Conservation (phyloP, 1,284 basidiomycete species). For the Ceratobasidium sp. region DNA sequence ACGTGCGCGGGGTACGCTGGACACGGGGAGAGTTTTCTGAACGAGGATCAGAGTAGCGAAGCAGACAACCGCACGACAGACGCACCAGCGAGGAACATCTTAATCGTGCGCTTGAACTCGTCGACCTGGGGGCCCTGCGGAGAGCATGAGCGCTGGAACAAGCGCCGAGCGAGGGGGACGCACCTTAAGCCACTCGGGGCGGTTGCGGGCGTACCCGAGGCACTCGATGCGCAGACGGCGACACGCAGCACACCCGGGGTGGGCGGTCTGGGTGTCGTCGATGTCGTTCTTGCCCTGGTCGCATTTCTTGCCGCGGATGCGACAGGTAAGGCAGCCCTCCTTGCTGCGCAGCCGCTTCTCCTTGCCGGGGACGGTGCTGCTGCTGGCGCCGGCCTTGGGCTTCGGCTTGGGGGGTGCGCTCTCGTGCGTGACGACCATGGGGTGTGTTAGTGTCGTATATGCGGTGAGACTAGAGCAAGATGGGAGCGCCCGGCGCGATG, state of each 20-base stretch:
- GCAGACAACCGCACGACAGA: no score
- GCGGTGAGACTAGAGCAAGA: background rate
- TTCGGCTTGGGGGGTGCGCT: conserved; percentile 42
- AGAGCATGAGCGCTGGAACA: conserved; percentile 29
- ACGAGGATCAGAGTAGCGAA: background rate
- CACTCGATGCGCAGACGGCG: conserved; percentile 51
- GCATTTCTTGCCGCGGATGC: conserved; percentile 44
- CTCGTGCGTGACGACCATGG: conserved; percentile 44
- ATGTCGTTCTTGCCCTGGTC: conserved; percentile 37
- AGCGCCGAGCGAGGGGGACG: conserved; percentile 44
- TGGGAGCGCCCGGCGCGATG: conserved; percentile 43
- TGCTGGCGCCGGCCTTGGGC: conserved; percentile 27
- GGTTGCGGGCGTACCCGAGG: conserved; percentile 49
- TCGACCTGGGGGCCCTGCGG: conserved; percentile 42
- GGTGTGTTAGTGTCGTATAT: conserved; percentile 20
- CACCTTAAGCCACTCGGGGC: conserved; percentile 50
- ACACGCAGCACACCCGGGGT: conserved; percentile 49
- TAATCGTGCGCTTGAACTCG: conserved; percentile 44
- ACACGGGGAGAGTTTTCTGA: conserved; percentile 42
- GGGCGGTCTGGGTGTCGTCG: background rate
- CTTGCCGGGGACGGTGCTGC: conserved; percentile 42
- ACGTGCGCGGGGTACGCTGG: conserved; percentile 42
- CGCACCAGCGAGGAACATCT: conserved; percentile 43
- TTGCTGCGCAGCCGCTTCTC: conserved; percentile 43
- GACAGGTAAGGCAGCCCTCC: conserved; percentile 43